Percentiles rank a stretch among this genome's conserved stretches.
Evolutionary conservation across 2,329 filamentous ascomycete species (phyloP).

Genomic region (Bisporella sp.): DNA sequence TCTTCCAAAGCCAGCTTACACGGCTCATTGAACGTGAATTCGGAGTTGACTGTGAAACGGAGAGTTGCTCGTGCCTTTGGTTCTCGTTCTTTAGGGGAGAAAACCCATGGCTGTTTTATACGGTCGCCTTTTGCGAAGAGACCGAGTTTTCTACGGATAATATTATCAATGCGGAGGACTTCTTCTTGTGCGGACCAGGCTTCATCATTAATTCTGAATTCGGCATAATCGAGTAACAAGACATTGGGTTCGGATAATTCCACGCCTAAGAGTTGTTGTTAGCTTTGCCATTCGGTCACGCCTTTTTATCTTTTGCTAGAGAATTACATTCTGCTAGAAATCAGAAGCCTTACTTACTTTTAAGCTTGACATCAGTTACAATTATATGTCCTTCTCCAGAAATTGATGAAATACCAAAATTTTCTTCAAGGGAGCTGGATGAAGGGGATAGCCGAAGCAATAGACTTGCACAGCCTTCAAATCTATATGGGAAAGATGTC

Average conservation of each 20-base stretch:
- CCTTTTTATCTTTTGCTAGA: too few species aligned
- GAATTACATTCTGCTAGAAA: too few species aligned
- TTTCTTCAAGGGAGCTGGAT: neutral
- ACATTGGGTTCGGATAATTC: conserved; percentile 26
- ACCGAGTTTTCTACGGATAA: conserved; percentile 18
- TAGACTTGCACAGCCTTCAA: conserved; percentile 26
- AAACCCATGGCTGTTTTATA: conserved; percentile 25
- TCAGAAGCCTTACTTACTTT: neutral
- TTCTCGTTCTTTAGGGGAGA: conserved; percentile 15
- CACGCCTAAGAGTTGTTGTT: conserved; percentile 5
- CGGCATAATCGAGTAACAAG: conserved; percentile 25
- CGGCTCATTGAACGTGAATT: conserved; percentile 6
- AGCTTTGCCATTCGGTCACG: too few species aligned
- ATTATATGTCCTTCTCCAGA: neutral
- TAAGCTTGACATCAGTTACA: conserved; percentile 2
- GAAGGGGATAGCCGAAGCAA: conserved; percentile 18
- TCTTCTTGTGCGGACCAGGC: conserved; percentile 18
- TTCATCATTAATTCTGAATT: conserved; percentile 18
- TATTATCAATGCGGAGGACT: conserved; percentile 25
- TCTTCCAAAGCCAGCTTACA: conserved; percentile 23
- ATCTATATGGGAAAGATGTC: conserved; percentile 20
- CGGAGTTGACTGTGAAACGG: conserved; percentile 21
- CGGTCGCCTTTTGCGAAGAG: conserved; percentile 22
- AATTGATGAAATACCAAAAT: too few species aligned
- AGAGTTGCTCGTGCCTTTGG: conserved; percentile 16